These are phyloP conservation scores for Gloeostereum incarnatum DNA, from an alignment of 768 basidiomycete species.

Conservation along the genomic window DNA sequence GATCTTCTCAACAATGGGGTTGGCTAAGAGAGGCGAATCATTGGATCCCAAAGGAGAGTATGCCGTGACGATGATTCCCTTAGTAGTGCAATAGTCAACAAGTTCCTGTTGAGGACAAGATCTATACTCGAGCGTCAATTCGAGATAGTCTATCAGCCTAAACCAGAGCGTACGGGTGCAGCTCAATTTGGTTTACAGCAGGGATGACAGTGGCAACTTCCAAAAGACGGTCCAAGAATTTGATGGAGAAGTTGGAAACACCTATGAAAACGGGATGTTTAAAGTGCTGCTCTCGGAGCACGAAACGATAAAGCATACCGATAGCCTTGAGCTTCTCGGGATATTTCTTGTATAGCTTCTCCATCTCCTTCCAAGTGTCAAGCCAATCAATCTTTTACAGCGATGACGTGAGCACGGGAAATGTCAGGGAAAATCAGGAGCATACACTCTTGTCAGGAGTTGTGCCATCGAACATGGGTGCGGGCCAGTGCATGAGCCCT, in stretches of 20 bases:
- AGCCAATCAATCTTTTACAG: conserved; percentile 43
- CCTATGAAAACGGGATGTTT: conserved; percentile 18
- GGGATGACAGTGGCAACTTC: conserved; percentile 50
- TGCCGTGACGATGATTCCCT: conserved; percentile 65
- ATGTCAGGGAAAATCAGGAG: background rate
- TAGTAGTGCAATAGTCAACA: conserved; percentile 46
- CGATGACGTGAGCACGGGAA: background rate
- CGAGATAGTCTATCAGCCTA: background rate
- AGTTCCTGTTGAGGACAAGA: conserved; percentile 62
- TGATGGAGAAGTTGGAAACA: conserved; percentile 64
- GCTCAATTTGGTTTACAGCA: conserved; percentile 75
- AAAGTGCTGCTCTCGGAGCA: conserved; percentile 2
- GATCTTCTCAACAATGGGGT: conserved; percentile 50
- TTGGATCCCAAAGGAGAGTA: conserved; percentile 77
- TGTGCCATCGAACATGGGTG: conserved; percentile 52
- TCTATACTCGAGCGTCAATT: conserved; percentile 15
- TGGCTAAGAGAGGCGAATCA: conserved; percentile 54
- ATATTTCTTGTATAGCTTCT: conserved; percentile 51
- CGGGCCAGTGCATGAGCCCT: conserved; percentile 83
- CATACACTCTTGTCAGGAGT: conserved; percentile 39
- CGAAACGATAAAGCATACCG: conserved; percentile 23
- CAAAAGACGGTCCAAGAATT: conserved; percentile 54
- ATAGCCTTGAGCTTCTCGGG: conserved; percentile 73
- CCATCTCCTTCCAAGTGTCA: conserved; percentile 77
- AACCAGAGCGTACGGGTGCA: conserved; percentile 48